Conservation (phyloP, 208 protist genomes). For the Leishmania braziliensis region DNA sequence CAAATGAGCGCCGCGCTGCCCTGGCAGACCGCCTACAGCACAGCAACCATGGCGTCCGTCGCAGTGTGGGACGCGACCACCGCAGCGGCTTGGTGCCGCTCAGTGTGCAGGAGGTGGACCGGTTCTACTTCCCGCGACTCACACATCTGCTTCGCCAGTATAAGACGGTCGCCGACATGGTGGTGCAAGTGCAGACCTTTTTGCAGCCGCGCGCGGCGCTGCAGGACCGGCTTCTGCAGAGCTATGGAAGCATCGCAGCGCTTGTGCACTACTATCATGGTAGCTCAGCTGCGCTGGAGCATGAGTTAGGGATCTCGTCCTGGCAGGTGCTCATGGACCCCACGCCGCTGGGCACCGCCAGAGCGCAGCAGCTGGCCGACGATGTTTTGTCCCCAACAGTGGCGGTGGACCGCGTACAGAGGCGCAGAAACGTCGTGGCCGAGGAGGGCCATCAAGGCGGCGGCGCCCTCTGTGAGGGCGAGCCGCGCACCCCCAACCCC, state of each 20-base stretch:
- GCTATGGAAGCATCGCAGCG: constrained; percentile 46
- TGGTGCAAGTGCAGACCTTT: constrained; percentile 42
- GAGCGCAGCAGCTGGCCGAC: not conserved
- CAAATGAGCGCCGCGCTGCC: constrained; percentile 65
- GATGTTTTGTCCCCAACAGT: constrained; percentile 19
- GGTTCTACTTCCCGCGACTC: constrained; percentile 50
- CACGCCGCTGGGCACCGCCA: not conserved
- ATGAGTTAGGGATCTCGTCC: constrained; percentile 49
- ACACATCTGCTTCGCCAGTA: constrained; percentile 36
- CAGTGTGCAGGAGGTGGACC: constrained; percentile 31
- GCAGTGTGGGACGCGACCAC: constrained; percentile 20
- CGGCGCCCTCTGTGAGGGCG: not conserved
- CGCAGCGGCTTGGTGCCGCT: constrained; percentile 19
- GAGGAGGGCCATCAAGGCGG: not conserved
- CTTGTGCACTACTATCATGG: constrained; percentile 82
- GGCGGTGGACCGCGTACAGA: constrained; percentile 15
- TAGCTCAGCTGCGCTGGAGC: constrained; percentile 52
- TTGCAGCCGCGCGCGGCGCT: constrained; percentile 33
- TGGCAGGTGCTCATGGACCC: constrained; percentile 32
- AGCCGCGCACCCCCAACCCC: not conserved
- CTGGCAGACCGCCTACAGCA: constrained; percentile 44
- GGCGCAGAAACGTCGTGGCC: not conserved
- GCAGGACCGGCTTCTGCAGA: constrained; percentile 35
- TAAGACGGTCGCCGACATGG: constrained; percentile 37
- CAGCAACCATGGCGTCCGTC: constrained; percentile 28